These are phyloP conservation scores for Diaporthe ampelina DNA, from an alignment of 2,329 filamentous ascomycete genomes.

Conservation along the genomic window DNA sequence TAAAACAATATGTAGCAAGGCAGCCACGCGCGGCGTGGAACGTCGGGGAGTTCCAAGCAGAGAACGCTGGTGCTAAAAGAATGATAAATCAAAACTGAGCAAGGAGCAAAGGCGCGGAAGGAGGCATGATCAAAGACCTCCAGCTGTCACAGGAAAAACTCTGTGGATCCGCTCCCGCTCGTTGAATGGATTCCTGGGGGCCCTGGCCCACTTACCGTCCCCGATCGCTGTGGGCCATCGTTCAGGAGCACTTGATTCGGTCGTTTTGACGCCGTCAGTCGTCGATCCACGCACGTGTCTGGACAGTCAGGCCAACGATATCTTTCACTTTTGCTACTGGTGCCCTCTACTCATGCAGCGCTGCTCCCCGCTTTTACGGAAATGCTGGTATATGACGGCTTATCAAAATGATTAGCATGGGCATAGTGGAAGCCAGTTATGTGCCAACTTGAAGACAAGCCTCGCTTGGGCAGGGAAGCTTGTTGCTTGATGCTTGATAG, in stretches of 20 bases:
- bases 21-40: background rate
- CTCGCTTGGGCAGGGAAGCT: background rate
- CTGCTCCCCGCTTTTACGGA: constrained; percentile 14
- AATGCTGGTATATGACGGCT: background rate
- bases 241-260: constrained; percentile 22
- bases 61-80: no score
- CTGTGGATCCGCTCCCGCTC: constrained; percentile 4
- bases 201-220: constrained; percentile 20
- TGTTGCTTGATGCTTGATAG: background rate
- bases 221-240: background rate
- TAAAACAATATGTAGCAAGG: background rate
- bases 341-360: background rate
- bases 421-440: background rate
- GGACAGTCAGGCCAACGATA: constrained; percentile 7
- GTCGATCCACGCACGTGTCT: constrained; percentile 29
- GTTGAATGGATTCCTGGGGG: background rate
- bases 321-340: background rate
- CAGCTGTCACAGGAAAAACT: background rate
- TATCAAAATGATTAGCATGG: background rate
- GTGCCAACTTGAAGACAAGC: no score
- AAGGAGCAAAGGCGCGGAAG: background rate
- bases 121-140: background rate
- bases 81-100: background rate
- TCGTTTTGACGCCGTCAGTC: constrained; percentile 11
- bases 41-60: background rate